Evolutionary conservation across 2,329 filamentous ascomycete species (phyloP).

Genomic region (Ceratocystis harringtonii): DNA sequence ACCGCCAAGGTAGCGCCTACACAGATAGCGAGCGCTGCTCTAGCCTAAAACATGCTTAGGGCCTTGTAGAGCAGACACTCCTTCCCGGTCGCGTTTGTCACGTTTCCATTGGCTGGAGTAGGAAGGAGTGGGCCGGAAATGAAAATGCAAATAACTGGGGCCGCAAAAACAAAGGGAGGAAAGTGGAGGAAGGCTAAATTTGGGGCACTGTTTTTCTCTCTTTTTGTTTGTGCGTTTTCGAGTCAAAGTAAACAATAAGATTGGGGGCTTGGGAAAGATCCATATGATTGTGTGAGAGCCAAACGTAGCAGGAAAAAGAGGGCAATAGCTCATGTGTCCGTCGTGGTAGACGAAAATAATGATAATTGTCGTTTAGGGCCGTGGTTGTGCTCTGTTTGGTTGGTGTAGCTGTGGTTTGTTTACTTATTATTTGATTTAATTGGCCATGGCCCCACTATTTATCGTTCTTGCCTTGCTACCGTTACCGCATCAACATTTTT

Average conservation of each 20-base stretch:
- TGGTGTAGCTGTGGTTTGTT: not conserved
- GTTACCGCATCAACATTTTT: conserved; percentile 19
- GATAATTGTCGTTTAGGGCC: too few species aligned
- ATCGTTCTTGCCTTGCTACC: conserved; percentile 3
- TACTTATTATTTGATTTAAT: not conserved
- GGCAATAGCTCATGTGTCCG: too few species aligned
- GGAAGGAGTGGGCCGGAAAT: not conserved
- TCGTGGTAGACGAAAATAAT: too few species aligned
- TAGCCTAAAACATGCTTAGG: not conserved
- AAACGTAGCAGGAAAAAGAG: too few species aligned
- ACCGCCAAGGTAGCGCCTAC: too few species aligned
- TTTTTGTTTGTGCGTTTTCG: not conserved
- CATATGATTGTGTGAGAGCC: too few species aligned
- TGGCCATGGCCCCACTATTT: not conserved
- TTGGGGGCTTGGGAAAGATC: not conserved
- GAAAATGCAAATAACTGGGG: not conserved
- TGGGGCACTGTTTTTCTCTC: not conserved
- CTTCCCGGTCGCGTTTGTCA: not conserved
- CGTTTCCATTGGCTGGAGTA: not conserved
- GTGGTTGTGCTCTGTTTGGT: not conserved
- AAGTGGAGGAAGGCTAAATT: not conserved
- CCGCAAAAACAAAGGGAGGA: conserved; percentile 1
- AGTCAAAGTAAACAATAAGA: conserved; percentile 4
- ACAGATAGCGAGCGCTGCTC: too few species aligned
- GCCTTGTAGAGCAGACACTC: not conserved